Evolutionary conservation across 495 filamentous ascomycete species (phyloP), one percentile per base, ranked within the genome.

Genomic region (Immersiella caudata): DNA sequence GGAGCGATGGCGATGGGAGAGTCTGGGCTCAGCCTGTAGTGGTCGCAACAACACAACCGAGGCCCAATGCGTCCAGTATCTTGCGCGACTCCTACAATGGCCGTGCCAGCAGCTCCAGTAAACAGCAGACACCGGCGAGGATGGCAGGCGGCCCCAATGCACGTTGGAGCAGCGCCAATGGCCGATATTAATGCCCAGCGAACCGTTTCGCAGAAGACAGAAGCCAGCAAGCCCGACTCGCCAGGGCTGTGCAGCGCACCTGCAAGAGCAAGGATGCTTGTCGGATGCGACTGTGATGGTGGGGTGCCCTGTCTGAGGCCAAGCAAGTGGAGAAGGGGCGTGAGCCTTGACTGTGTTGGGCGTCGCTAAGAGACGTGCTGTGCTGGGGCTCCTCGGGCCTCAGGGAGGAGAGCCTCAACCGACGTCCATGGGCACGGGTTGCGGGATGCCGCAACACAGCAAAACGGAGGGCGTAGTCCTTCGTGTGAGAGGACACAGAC

Each of bases 261-360:
- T 77, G 74, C 72, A 74, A 61, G 67, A 66, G 62, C 75, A 74
- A 69, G 76, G 75, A 69, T 77, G 55, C 27, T 21, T 52, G 65
- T 69, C 71, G 67, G 76, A 76, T 78, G 71, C 65, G 70, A 78
- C 76, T 62, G 73, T 75, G 75, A 74, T 74, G 72, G 73, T 68
- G 74, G 74, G 74, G 66, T 60, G 66, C 61, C 65, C 36, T 58
- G 54, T 67, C 67, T 71, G 71, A 67, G 62, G 62, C 57, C 57
- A 60, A 57, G 68, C 61, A 63, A 51, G 69, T 68, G 69, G 71
- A 61, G 67, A 67, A 62, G 66, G 69, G 67, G 69, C 22, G 67
- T 61, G 69, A 67, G 60, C 21, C 62, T 68, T 69, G 70, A 58
- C 64, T 58, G 27, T 67, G 46, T 55, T 68, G 59, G 33, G 36